Evolutionary conservation across 2,329 filamentous ascomycete species (phyloP), one percentile per base, ranked within the genome.

Genomic region (Chaetothyriales sp.): DNA sequence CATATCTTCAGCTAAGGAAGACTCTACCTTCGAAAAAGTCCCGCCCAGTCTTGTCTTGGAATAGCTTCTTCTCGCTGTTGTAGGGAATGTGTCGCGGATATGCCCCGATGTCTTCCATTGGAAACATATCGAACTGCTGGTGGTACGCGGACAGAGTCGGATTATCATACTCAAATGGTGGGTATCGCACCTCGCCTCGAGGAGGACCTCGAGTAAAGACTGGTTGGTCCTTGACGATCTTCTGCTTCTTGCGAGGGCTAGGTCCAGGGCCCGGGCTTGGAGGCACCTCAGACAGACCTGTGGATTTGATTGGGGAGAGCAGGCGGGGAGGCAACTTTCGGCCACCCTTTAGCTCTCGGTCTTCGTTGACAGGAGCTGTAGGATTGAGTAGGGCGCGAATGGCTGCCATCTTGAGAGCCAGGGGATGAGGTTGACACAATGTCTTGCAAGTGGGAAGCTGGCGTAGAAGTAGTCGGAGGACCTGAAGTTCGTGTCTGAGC

Each of bases 21-120:
- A 15, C 12, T 70, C 62, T 71, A 92, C 90, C 85, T 75, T 95
- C 84, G 59, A 95, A 93, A 54, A 83, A 84, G 59, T 93, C 86
- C 49, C 88, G 75, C 1, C 87, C 86, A 2, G 90, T 96, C 71
- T 86, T 93, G 57, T 83, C 79, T 55, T 81, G 78, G 61, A 95
- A 94, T 53, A 83, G 77, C 66, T 93, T 94, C 73, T 95, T 96
- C 58, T 87, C 85, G 64, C 89, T 95, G 62, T 87, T 89, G 68
- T 96, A 96, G 0, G 90, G 90, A 53, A 95, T 94, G 61, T 90
- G 87, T 48, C 81, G 75, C 57, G 78, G 77, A 54, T 74, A 82
- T 3, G 74, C 68, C n/a, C 61, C 66, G 50, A 81, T 80, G n/a
- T 71, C 62, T 1, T 71, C 86, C 55, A 73, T 70, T 0, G 86